Conservation (phyloP, 805 yeast species). For the Ogataea minuta region DNA sequence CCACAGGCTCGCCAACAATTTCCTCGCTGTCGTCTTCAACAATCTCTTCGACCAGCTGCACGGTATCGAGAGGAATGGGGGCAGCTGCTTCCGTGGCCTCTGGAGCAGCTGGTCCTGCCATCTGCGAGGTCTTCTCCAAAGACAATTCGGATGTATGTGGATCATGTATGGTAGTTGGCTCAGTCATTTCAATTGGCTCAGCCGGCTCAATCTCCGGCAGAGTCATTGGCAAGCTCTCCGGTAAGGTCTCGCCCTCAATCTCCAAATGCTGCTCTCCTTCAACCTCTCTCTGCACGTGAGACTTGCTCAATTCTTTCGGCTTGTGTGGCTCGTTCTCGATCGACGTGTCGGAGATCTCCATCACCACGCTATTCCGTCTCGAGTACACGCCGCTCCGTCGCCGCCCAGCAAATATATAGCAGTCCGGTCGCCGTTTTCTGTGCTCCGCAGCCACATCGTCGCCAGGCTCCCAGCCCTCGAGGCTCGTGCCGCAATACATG, state of each 20-base stretch:
- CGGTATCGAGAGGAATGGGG: not conserved
- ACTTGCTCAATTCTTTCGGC: not conserved
- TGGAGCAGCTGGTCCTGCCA: no score
- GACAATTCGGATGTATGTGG: no score
- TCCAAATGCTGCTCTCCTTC: no score
- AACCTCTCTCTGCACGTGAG: not conserved
- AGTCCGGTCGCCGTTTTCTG: constrained; percentile 38
- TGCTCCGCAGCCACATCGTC: constrained; percentile 69
- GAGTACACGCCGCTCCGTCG: constrained; percentile 1
- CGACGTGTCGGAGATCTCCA: constrained; percentile 13
- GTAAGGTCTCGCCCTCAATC: no score
- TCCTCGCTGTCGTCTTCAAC: constrained; percentile 29
- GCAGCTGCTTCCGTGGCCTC: not conserved
- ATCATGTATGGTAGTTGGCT: not conserved
- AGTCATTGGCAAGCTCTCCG: not conserved
- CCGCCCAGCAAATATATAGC: constrained; percentile 37
- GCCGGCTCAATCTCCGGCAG: not conserved
- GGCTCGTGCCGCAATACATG: constrained; percentile 57
- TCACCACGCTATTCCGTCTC: constrained; percentile 2
- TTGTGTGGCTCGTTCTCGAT: constrained; percentile 1
- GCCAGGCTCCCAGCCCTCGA: constrained; percentile 68
- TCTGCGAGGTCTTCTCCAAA: no score
- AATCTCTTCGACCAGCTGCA: constrained; percentile 21
- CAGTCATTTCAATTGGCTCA: not conserved
- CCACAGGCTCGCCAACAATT: constrained; percentile 25